phyloP scores from a whole-genome alignment of 163 green algal species.

The Chlorella variabilis region DNA sequence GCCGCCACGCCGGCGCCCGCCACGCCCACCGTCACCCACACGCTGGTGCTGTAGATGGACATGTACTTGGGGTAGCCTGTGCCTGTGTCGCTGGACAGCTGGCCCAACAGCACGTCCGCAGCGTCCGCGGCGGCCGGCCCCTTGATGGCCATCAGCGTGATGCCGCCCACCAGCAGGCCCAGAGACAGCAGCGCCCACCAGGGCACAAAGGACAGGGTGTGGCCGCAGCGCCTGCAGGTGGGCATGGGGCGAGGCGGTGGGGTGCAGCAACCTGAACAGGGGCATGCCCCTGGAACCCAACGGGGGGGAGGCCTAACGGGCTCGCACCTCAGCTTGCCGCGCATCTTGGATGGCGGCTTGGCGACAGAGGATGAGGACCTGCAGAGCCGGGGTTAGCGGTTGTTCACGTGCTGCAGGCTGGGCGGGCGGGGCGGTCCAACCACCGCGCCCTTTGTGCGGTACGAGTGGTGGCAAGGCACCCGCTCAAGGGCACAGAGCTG shows the following conservation, averaged over 20 bases:
- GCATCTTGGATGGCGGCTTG: neutral
- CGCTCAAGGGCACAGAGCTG: too few species aligned
- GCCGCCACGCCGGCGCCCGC: neutral
- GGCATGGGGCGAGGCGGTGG: neutral
- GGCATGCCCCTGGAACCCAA: neutral
- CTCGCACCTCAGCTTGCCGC: neutral
- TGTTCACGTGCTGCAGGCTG: neutral
- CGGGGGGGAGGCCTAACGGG: too few species aligned
- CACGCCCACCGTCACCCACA: constrained; percentile 16
- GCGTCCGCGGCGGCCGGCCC: neutral
- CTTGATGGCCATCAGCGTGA: constrained; percentile 32
- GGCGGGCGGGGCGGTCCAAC: too few species aligned
- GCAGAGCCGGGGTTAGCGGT: neutral
- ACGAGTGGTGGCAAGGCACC: too few species aligned
- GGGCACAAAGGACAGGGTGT: constrained; percentile 28
- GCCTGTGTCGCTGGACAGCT: neutral
- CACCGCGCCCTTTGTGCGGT: too few species aligned
- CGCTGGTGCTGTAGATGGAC: constrained; percentile 4
- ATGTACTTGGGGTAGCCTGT: constrained; percentile 29
- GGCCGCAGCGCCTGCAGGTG: constrained; percentile 13
- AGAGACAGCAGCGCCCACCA: constrained; percentile 39
- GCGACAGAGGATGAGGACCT: neutral
- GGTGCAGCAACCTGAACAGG: neutral
- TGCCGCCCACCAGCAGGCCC: constrained; percentile 26
- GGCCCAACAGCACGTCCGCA: constrained; percentile 2